phyloP scores from a whole-genome alignment of 1,284 basidiomycete genomes.

The Puccinia coronata region DNA sequence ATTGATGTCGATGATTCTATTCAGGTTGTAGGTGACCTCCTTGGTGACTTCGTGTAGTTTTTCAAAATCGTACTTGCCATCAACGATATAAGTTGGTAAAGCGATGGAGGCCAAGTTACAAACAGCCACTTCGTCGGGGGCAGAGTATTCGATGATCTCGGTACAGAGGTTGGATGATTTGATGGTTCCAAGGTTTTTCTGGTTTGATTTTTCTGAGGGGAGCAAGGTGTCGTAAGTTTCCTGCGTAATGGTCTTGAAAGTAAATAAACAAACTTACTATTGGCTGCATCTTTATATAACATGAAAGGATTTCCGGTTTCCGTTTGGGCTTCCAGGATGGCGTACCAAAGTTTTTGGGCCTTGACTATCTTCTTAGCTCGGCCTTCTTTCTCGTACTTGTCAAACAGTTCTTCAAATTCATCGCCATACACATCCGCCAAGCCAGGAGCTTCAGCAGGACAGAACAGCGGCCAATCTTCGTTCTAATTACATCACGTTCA shows the following conservation, averaged over 20 bases:
- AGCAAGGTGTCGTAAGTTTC: slow-evolving; percentile 56
- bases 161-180: slow-evolving; percentile 99
- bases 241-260: slow-evolving; percentile 68
- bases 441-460: slow-evolving; percentile 91
- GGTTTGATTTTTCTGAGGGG: slow-evolving; percentile 65
- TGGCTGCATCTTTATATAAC: slow-evolving; percentile 77
- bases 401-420: slow-evolving; percentile 88
- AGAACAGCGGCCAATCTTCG: slow-evolving; percentile 94
- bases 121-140: slow-evolving; percentile 96
- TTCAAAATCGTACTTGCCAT: slow-evolving; percentile 72
- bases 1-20: slow-evolving; percentile 90
- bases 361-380: slow-evolving; percentile 83
- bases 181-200: slow-evolving; percentile 98
- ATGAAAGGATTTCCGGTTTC: slow-evolving; percentile 99
- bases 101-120: slow-evolving; percentile 98
- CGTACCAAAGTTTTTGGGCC: slow-evolving; percentile 99
- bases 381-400: slow-evolving; percentile 86
- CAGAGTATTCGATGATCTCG: slow-evolving; percentile 97
- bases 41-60: slow-evolving; percentile 93
- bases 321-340: slow-evolving; percentile 92
- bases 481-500: slow-evolving; percentile 66
- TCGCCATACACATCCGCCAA: slow-evolving; percentile 86
- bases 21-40: slow-evolving; percentile 84
- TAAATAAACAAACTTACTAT: slow-evolving; percentile 62
- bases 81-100: slow-evolving; percentile 67